phyloP scores from a whole-genome alignment of 2,329 filamentous ascomycete genomes.

The Triangularia setosa region DNA sequence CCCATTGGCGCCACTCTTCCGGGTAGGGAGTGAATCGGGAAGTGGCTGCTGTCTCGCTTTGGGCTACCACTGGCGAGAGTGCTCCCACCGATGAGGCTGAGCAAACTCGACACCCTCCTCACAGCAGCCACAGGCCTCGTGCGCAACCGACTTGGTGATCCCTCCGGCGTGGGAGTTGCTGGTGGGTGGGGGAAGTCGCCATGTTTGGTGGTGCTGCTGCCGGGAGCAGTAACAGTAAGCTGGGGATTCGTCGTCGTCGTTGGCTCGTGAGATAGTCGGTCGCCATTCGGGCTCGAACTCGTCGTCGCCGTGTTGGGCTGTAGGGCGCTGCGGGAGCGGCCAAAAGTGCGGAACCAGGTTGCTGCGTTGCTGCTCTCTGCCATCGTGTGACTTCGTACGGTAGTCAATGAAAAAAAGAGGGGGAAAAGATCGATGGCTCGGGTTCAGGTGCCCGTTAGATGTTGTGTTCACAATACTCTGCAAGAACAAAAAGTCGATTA shows the following conservation, averaged over 20 bases:
- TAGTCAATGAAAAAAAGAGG: no score
- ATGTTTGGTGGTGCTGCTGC: neutral
- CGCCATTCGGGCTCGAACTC: neutral
- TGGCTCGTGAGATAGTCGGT: neutral
- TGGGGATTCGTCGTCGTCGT: no score
- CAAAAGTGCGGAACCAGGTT: neutral
- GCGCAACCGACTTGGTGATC: conserved; percentile 2
- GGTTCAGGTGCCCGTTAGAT: no score
- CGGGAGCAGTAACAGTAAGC: no score
- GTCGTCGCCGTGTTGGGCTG: neutral
- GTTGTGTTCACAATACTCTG: no score
- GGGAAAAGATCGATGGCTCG: no score
- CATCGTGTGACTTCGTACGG: neutral
- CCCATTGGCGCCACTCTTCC: neutral
- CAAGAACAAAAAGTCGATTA: no score
- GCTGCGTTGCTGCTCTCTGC: neutral
- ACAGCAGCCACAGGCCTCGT: neutral
- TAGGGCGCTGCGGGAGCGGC: neutral
- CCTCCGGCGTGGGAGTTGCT: conserved; percentile 9
- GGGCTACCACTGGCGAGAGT: neutral
- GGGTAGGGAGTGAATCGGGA: neutral
- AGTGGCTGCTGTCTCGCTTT: neutral
- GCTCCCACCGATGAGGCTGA: conserved; percentile 2
- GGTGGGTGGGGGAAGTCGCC: conserved; percentile 1
- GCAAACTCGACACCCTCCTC: conserved; percentile 12